These are phyloP conservation scores for Paramecium pentaurelia DNA, from an alignment of 73 alveolate species.

Conservation along the genomic window DNA sequence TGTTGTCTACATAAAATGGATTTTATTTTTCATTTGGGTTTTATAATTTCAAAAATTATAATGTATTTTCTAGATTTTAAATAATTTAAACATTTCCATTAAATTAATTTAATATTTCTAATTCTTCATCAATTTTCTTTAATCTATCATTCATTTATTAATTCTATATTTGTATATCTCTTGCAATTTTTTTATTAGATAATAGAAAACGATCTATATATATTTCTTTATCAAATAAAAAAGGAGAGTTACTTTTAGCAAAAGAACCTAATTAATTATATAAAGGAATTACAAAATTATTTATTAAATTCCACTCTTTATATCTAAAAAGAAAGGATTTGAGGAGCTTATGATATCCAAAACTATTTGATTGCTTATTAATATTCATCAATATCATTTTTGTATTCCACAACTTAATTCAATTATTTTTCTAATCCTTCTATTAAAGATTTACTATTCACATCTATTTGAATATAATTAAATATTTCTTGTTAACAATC, in stretches of 20 bases:
- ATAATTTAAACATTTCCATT: constrained; percentile 6
- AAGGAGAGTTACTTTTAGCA: constrained; percentile 59
- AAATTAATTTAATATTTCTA: constrained; percentile 43
- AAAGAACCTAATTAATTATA: neutral
- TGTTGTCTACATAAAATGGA: constrained; percentile 39
- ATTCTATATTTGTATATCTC: constrained; percentile 55
- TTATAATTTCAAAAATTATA: neutral
- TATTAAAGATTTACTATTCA: constrained; percentile 47
- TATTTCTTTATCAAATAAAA: constrained; percentile 71
- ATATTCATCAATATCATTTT: neutral
- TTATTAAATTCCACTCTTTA: constrained; percentile 66
- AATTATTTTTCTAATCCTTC: constrained; percentile 73
- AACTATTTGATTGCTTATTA: constrained; percentile 55
- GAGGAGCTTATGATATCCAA: constrained; percentile 70
- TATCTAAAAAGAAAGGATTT: constrained; percentile 64
- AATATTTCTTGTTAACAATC: constrained; percentile 56
- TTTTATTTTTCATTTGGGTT: neutral
- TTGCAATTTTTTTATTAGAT: constrained; percentile 52
- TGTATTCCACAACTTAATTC: constrained; percentile 61
- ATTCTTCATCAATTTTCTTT: constrained; percentile 15
- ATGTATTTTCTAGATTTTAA: neutral
- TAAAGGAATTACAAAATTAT: neutral
- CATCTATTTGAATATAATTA: constrained; percentile 66
- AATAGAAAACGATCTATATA: constrained; percentile 72
- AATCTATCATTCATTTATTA: constrained; percentile 24